phyloP scores from a whole-genome alignment of 2,329 filamentous ascomycete genomes.

The Claviceps cyperi region DNA sequence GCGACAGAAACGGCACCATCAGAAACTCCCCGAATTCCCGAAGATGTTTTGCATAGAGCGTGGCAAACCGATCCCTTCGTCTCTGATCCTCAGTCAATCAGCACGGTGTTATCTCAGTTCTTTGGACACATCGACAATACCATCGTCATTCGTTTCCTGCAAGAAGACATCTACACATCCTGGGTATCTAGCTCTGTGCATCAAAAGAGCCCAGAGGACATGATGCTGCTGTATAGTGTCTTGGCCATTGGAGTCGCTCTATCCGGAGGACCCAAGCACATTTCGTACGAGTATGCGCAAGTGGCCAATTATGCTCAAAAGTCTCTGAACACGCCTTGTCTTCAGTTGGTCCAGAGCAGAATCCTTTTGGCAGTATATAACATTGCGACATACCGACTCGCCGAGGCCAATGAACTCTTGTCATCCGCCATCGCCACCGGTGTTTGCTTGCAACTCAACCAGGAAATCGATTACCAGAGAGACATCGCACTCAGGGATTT shows the following conservation, averaged over 20 bases:
- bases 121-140: constrained; percentile 27
- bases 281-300: constrained; percentile 27
- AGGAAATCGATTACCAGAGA: constrained; percentile 38
- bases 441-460: constrained; percentile 45
- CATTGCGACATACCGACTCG: constrained; percentile 43
- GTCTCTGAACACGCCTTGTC: constrained; percentile 14
- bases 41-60: constrained; percentile 31
- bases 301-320: constrained; percentile 43
- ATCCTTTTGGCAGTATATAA: constrained; percentile 54
- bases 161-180: constrained; percentile 23
- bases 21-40: constrained; percentile 33
- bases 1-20: constrained; percentile 21
- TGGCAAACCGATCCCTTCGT: constrained; percentile 38
- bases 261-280: constrained; percentile 22
- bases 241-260: constrained; percentile 25
- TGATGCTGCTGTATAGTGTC: constrained; percentile 32
- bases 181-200: constrained; percentile 22
- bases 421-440: constrained; percentile 47
- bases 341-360: constrained; percentile 53
- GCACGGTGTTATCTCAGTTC: constrained; percentile 25
- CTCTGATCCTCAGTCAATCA: constrained; percentile 26
- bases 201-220: constrained; percentile 26
- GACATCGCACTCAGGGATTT: constrained; percentile 25
- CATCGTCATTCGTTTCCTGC: constrained; percentile 27
- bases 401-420: constrained; percentile 48